Evolutionary conservation across 2,329 filamentous ascomycete genomes (phyloP), one percentile per base, ranked within the genome.

Genomic region (Alternaria brassicicola): DNA sequence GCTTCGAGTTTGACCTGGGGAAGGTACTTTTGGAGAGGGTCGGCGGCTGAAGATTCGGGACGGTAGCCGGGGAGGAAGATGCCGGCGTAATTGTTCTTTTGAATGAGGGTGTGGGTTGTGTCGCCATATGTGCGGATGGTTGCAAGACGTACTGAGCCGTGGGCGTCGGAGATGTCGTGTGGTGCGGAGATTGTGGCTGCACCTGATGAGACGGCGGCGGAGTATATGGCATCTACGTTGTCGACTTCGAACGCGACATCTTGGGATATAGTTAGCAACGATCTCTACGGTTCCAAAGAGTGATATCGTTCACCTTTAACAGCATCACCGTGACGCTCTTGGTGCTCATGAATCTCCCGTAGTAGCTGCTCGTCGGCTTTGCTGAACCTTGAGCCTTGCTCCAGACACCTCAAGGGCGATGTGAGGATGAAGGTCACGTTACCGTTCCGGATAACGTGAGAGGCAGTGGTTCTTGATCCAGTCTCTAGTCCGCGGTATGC

Each of bases 231-330:
- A 57, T 89, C 86, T 35, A 96, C 92, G 71, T 92, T 87, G 78
- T 98, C 93, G 12, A 98, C 94, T 77, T 96, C 92, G 75, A 97
- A 97, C 10, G 93, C 91, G 31, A 97, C 93, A 71, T 97, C 94
- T 28, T n/a, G 8, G 10, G 2, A 23, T 23, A 5, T 23, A 15
- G 53, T 71, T 42, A 67, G 56, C 42, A 23, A 52, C 17, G 30
- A 52, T 19, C 8, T 8, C 47, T 17, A 8, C 2, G 35, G 5
- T 30, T 10, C n/a, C 33, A 21, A 2, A n/a, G 8, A 36, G 23
- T 35, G 8, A 4, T 30, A 12, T 36, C 26, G 49, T 58, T 53
- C 64, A 77, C 76, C 77, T 80, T 96, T 97, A 52, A 97, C 93
- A 12, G 90, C 94, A 78, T 98, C 94, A 23, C 94, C 93, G 73